phyloP scores from a whole-genome alignment of 805 yeast species.

The Myxozyma mucilagina region DNA sequence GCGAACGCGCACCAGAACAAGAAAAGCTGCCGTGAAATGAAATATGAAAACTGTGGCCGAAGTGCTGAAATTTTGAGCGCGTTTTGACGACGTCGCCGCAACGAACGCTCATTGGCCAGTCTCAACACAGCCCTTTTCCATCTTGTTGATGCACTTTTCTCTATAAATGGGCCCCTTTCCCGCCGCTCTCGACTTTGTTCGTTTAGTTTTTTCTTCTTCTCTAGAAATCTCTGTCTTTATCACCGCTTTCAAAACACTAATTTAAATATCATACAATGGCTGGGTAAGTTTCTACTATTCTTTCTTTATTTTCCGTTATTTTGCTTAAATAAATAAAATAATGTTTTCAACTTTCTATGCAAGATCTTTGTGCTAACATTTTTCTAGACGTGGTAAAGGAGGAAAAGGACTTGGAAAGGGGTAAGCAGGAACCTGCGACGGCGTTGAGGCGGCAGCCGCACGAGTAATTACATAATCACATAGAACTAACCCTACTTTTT shows the following conservation, averaged over 20 bases:
- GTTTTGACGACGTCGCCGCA: constrained; percentile 2
- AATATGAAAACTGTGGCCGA: not conserved
- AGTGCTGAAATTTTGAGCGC: constrained; percentile 8
- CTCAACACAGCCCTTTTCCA: not conserved
- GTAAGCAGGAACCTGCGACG: constrained; percentile 21
- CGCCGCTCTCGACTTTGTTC: not conserved
- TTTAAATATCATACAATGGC: constrained; percentile 19
- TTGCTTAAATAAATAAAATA: not conserved
- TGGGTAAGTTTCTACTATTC: constrained; percentile 24
- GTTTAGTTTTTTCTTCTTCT: not conserved
- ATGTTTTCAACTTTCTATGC: not conserved
- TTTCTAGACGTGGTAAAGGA: constrained; percentile 90
- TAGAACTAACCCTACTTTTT: not conserved
- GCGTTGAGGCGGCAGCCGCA: not conserved
- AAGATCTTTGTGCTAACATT: not conserved
- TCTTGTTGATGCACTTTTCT: constrained; percentile 1
- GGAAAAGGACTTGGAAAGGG: constrained; percentile 99
- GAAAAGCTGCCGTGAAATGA: not conserved
- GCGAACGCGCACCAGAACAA: not conserved
- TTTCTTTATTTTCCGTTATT: not conserved
- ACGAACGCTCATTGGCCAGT: constrained; percentile 10
- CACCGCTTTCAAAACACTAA: not conserved
- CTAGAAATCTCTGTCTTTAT: not conserved
- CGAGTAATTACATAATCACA: not conserved
- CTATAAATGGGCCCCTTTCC: not conserved